phyloP scores from a whole-genome alignment of 176 grass and related monocot genomes.

The Typha latifolia region DNA sequence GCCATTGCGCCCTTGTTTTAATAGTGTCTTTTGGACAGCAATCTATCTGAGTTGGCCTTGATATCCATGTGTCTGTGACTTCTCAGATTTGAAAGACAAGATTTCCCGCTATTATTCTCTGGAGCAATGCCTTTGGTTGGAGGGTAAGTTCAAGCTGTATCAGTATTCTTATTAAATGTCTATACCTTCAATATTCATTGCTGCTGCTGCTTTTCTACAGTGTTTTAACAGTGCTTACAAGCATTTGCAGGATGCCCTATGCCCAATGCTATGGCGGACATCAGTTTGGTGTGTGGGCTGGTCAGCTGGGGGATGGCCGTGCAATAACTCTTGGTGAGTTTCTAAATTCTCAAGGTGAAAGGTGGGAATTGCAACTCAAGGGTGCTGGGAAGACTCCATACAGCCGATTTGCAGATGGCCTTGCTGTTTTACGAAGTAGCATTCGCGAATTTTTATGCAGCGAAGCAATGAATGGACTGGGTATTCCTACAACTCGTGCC shows the following conservation, averaged over 20 bases:
- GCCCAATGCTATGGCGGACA: constrained; percentile 96
- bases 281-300: constrained; percentile 94
- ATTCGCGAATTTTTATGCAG: constrained; percentile 95
- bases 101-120: constrained; percentile 77
- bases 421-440: constrained; percentile 92
- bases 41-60: too few species aligned
- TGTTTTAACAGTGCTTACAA: neutral
- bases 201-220: neutral
- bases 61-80: constrained; percentile 3
- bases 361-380: constrained; percentile 95
- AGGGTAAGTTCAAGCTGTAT: constrained; percentile 37
- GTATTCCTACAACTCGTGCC: constrained; percentile 87
- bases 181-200: neutral
- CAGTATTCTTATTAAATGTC: neutral
- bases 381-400: constrained; percentile 91
- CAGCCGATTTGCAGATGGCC: constrained; percentile 87
- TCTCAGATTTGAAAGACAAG: constrained; percentile 73
- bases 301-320: constrained; percentile 83
- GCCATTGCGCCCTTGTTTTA: too few species aligned
- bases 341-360: constrained; percentile 70
- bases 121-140: constrained; percentile 69
- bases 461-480: constrained; percentile 89
- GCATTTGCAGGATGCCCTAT: constrained; percentile 56
- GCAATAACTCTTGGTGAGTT: constrained; percentile 88
- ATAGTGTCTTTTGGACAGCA: too few species aligned